Percentiles rank a stretch among this genome's conserved stretches.
Evolutionary conservation across 257 asterid genomes (phyloP).

Genomic region (Apocynum venetum): DNA sequence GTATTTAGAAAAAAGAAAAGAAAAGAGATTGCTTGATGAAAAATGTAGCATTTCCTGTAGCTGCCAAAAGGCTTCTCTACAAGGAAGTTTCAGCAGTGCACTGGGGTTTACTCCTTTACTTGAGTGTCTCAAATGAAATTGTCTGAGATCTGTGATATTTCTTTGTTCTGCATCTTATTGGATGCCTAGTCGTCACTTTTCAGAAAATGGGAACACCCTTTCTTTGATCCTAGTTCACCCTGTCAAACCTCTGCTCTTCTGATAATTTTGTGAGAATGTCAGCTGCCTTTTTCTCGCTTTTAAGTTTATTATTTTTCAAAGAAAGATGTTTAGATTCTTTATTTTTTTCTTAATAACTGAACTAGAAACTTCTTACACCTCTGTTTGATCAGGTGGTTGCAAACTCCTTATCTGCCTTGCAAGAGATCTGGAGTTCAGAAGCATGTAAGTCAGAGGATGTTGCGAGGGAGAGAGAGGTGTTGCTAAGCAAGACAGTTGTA

Average conservation of each 20-base stretch:
- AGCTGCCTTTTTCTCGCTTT: not conserved
- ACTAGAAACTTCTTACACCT: conserved; percentile 1
- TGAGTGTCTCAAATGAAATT: not conserved
- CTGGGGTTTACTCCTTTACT: not conserved
- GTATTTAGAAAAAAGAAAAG: not conserved
- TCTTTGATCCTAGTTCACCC: not conserved
- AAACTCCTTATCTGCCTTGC: conserved; percentile 79
- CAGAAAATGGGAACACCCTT: not conserved
- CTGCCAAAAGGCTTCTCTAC: not conserved
- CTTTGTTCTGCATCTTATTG: not conserved
- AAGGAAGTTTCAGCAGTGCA: not conserved
- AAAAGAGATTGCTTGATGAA: not conserved
- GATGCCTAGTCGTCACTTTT: not conserved
- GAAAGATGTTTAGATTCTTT: not conserved
- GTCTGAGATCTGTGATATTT: not conserved
- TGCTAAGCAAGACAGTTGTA: conserved; percentile 77
- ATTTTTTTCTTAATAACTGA: not conserved
- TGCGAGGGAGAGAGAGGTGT: conserved; percentile 72
- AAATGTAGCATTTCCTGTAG: no score
- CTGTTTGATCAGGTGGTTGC: conserved; percentile 69
- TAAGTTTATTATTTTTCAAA: not conserved
- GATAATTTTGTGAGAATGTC: not conserved
- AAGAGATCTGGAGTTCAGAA: conserved; percentile 95
- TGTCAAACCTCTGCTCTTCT: not conserved
- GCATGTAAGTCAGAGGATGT: conserved; percentile 90